Evolutionary conservation across 2,329 filamentous ascomycete species (phyloP), one percentile per base, ranked within the genome.

Genomic region (Trichoderma oligosporum): DNA sequence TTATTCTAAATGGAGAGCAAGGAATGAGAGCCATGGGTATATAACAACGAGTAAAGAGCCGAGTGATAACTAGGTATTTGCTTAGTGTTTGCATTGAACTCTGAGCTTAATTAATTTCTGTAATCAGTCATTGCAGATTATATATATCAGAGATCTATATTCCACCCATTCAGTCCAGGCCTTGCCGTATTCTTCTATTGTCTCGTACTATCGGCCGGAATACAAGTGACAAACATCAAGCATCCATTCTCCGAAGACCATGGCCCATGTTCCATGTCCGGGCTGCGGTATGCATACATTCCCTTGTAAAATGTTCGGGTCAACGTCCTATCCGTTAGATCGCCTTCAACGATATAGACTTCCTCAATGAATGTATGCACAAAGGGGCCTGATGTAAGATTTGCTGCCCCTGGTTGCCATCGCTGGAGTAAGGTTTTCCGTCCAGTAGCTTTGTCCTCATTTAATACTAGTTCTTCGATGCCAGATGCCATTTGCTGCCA

Each of bases 261-360:
- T 11, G 71, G 73, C 0, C 73, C 73, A 65, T 74, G 71, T 58
- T 70, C 61, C 72, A 73, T 74, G 8, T 71, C 71, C 12, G 72
- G 71, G 47, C 70, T 66, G 18, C 72, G 67, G 61, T 74, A 74
- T 12, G 71, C 73, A 66, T 74, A 75, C 4, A 69, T 65, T 35
- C 72, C 71, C 46, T 67, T 65, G 11, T 65, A 58, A 68, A 68
- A 75, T 7, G 65, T 60, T 51, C 67, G 61, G 16, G 55, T 60
- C 7, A 72, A 63, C 14, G 63, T 64, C 36, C 65, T 61, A 61
- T 74, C 71, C 57, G 65, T 66, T 52, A 74, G 57, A 38, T 70
- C 69, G 12, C 71, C 71, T 31, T 71, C 67, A 14, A 70, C 61
- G 36, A 74, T 64, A 57, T 66, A 73, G 47, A 74, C 71, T 47